Base-by-base conservation (phyloP, 2,329 filamentous ascomycete species). In the Aspergillus proliferans region DNA sequence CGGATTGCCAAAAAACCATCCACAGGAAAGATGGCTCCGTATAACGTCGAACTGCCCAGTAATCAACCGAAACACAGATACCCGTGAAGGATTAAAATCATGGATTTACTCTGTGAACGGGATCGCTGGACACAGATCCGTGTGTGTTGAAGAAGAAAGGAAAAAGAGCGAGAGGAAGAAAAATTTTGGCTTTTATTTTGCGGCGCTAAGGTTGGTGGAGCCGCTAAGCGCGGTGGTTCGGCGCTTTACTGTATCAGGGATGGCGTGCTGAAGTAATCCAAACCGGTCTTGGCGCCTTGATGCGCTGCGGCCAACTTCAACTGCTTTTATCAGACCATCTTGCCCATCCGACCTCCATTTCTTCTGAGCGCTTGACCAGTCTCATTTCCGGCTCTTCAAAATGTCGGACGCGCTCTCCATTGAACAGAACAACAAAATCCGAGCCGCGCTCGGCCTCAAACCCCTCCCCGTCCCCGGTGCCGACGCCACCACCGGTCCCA, bases 401-500 rank as follows among this genome's bases (percentile, higher is more conserved):
- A 76, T 76, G 73, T 65, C 74, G 52, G 73, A 76, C 64, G 66
- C 83, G 60, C 82, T 88, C 41, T 85, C 87, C 24, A 91, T 97
- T 65, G 88, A 94, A 71, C 90, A 96, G 78, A 89, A 88, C 57
- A 97, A 97, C 75, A 87, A 91, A 65, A 86, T 96, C 63, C 89
- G 92, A 62, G 78, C 85, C 60, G 88, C 89, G 45, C 83, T 96
- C 74, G 92, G 92, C 64, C 83, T 96, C 76, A 88, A 92, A 65
- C 91, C 90, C 22, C 75, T 97, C 62, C 88, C 90, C 21, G 87
- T 94, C 9, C 87, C 91, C 22, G 88, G 88, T 57, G 69, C 74
- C 47, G 38, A 18, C 19, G 68, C 70, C 53, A 57, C 66, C 52
- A 59, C 57, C 22, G 81, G 80, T 47, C 82, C 81, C 2, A 67